Percentiles rank a stretch among this genome's conserved stretches.
These are phyloP conservation scores for Trametes gibbosa DNA, from an alignment of 768 basidiomycete species.

Conservation along the genomic window DNA sequence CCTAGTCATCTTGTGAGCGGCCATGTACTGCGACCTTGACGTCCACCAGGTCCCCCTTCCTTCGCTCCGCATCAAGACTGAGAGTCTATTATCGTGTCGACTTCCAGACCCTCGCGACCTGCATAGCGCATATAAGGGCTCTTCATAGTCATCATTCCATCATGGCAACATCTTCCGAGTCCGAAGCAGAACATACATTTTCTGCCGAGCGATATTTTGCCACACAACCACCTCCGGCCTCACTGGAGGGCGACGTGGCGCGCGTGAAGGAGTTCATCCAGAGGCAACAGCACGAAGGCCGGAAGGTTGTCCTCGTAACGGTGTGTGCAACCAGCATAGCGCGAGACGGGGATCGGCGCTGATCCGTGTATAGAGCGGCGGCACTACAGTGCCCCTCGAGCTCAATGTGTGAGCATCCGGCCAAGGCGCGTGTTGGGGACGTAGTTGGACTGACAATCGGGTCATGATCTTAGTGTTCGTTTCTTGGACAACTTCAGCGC, in stretches of 20 bases:
- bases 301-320: conserved; percentile 90
- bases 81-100: background rate
- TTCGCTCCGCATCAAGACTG: background rate
- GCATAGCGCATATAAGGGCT: background rate
- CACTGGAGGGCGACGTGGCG: conserved; percentile 65
- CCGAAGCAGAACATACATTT: conserved; percentile 41
- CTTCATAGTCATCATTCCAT: background rate
- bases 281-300: conserved; percentile 58
- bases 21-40: background rate
- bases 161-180: conserved; percentile 15
- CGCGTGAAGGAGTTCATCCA: conserved; percentile 67
- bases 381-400: conserved; percentile 96
- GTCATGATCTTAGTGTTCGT: conserved; percentile 68
- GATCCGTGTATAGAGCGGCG: conserved; percentile 71
- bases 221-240: conserved; percentile 76
- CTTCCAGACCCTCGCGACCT: background rate
- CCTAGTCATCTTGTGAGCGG: background rate
- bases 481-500: conserved; percentile 99
- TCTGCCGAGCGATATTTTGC: conserved; percentile 90
- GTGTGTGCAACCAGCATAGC: conserved; percentile 45
- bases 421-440: background rate
- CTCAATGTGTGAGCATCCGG: conserved; percentile 87
- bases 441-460: conserved; percentile 13
- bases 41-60: background rate
- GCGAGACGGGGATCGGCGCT: conserved; percentile 13